Base-by-base conservation (phyloP, 106 monocot genomes). In the Alisma plantagoaquatica region DNA sequence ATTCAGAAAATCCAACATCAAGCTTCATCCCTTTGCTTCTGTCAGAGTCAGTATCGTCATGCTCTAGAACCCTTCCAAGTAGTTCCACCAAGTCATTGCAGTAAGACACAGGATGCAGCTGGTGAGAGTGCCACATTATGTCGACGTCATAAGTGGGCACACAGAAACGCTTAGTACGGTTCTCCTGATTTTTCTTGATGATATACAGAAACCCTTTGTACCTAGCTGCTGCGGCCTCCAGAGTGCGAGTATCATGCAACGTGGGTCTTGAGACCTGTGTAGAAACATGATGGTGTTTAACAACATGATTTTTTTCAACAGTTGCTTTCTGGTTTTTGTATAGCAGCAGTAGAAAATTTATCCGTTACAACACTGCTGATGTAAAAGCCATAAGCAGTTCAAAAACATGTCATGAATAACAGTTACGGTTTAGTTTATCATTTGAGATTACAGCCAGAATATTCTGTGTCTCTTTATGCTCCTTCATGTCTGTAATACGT, bases 111-210 rank as follows among this genome's bases (percentile, higher is more conserved):
- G 94, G 83, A 53, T 81, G 80, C 31, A 96, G 32, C 46, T 96
- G 94, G 59, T 96, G 94, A 64, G 94, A 74, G 65, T 96, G 94
- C 94, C 94, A 96, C 15, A 96, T 81, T 21, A 96, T 69, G 60
- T 96, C 94, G 38, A 96, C 62, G 51, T 96, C 94, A 69, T 96
- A 96, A 49, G 84, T 81, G 42, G 94, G 94, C 19, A 96, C 94
- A 41, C 77, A 73, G 59, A 96, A 96, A 21, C 25, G 61, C 29
- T 62, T 84, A 33, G 64, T 32, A 27, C 72, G 73, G 46, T 45
- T 75, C 35, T 96, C 88, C 57, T 71, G 59, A 64, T 78, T 84
- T 69, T 54, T 96, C 57, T 74, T 80, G 69, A 88, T 84, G 20
- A 96, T 52, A 69, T 81, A 66, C 61, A 96, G 62, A 66, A 96